Conservation (phyloP, 1,284 basidiomycete species). For the Papiliotrema fonsecae region DNA sequence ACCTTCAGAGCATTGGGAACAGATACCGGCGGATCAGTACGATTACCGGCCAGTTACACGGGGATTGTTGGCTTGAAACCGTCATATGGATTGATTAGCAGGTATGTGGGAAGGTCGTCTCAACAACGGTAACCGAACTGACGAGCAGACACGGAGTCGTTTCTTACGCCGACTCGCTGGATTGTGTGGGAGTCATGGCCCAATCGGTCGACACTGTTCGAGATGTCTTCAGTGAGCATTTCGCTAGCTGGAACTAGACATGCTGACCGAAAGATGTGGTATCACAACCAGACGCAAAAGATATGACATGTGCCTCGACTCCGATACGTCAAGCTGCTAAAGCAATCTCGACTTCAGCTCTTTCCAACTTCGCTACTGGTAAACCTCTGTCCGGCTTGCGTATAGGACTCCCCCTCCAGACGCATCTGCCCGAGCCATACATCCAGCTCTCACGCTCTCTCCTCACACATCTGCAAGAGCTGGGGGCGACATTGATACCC, state of each 20-base stretch:
- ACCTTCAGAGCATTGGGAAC: slow-evolving; percentile 73
- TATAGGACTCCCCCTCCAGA: slow-evolving; percentile 37
- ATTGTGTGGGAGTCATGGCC: slow-evolving; percentile 84
- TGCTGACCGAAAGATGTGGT: slow-evolving; percentile 55
- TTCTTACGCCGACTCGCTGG: slow-evolving; percentile 88
- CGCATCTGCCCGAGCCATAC: slow-evolving; percentile 20
- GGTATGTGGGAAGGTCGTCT: slow-evolving; percentile 52
- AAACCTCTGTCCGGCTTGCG: slow-evolving; percentile 18
- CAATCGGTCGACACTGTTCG: slow-evolving; percentile 54
- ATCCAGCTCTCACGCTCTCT: slow-evolving; percentile 31
- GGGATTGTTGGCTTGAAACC: slow-evolving; percentile 90
- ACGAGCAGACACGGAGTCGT: slow-evolving; percentile 75
- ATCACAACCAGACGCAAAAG: slow-evolving; percentile 62
- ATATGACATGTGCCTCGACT: slow-evolving; percentile 66
- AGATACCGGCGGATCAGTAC: slow-evolving; percentile 91
- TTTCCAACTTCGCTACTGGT: neutral
- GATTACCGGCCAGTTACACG: slow-evolving; percentile 90
- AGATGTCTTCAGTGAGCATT: slow-evolving; percentile 60
- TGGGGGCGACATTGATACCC: slow-evolving; percentile 66
- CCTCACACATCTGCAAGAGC: slow-evolving; percentile 54
- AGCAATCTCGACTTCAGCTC: neutral
- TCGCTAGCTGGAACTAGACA: neutral
- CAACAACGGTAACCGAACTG: neutral
- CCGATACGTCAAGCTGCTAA: slow-evolving; percentile 48
- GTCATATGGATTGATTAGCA: slow-evolving; percentile 84